Conservation (phyloP, 805 yeast genomes). For the Dipodascus albidus region DNA sequence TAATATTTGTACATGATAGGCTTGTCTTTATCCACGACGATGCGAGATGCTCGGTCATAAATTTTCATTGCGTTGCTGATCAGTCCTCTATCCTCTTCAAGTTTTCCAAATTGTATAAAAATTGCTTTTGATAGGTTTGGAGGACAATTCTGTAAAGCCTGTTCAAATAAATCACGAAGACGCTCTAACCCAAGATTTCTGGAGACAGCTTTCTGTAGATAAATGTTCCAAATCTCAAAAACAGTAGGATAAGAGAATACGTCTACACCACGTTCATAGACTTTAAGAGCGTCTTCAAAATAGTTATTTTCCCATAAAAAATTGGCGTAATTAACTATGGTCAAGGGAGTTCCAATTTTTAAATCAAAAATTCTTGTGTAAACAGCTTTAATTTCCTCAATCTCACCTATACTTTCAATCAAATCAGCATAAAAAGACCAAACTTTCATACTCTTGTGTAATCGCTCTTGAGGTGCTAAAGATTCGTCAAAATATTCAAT, state of each 20-base stretch:
- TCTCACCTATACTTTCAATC: conserved; percentile 37
- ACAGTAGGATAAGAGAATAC: conserved; percentile 49
- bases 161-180: conserved; percentile 65
- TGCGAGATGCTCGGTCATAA: conserved; percentile 31
- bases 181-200: conserved; percentile 34
- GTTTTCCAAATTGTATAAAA: conserved; percentile 43
- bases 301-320: conserved; percentile 39
- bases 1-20: conserved; percentile 34
- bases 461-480: conserved; percentile 42
- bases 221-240: conserved; percentile 62
- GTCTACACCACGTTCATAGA: conserved; percentile 59
- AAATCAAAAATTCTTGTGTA: conserved; percentile 46
- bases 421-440: conserved; percentile 72
- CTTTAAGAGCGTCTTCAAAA: conserved; percentile 40
- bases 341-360: conserved; percentile 58
- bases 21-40: conserved; percentile 22
- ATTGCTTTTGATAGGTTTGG: conserved; percentile 36
- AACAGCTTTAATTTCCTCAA: conserved; percentile 28
- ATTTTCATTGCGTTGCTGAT: conserved; percentile 38
- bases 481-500: conserved; percentile 31
- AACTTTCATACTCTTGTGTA: conserved; percentile 48
- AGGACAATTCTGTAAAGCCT: conserved; percentile 45
- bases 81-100: conserved; percentile 48
- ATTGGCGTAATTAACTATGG: conserved; percentile 53
- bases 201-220: conserved; percentile 41